Conservation (phyloP, 148 eudicot genomes). For the Chenopodium album region DNA sequence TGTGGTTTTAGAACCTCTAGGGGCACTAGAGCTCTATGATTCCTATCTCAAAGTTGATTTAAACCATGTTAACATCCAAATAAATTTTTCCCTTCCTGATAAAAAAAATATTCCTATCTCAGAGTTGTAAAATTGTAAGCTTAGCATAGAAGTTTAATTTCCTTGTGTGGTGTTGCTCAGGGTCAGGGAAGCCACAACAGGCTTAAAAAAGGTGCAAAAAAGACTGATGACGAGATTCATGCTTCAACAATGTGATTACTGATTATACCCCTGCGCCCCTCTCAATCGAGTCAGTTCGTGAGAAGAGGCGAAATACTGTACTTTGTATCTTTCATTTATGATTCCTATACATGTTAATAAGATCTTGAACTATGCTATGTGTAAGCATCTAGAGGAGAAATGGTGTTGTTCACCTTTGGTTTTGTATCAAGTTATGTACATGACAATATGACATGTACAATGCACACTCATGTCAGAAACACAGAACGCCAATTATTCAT, state of each 20-base stretch:
- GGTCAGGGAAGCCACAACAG: slow-evolving; percentile 52
- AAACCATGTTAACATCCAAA: no score
- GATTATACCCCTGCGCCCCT: neutral
- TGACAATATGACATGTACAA: no score
- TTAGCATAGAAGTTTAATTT: neutral
- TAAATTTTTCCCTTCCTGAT: no score
- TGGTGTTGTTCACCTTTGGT: neutral
- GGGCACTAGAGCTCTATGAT: neutral
- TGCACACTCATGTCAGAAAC: no score
- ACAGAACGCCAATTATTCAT: no score
- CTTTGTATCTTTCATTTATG: slow-evolving; percentile 9
- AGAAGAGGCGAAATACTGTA: neutral
- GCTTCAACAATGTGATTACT: slow-evolving; percentile 27
- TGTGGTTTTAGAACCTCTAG: neutral
- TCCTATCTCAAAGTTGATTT: neutral
- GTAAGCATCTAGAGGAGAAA: neutral
- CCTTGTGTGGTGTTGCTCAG: slow-evolving; percentile 4
- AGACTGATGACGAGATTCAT: slow-evolving; percentile 44
- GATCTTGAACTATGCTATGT: neutral
- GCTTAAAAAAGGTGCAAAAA: slow-evolving; percentile 46
- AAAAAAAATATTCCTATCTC: no score
- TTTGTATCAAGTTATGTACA: no score
- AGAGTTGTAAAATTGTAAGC: neutral
- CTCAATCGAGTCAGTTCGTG: neutral
- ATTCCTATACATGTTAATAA: slow-evolving; percentile 1